A percentile compares a stretch with the other conserved stretches of the same genome.
Evolutionary conservation across 495 filamentous ascomycete genomes (phyloP).

Genomic region (Trichoderma orchidacearum): DNA sequence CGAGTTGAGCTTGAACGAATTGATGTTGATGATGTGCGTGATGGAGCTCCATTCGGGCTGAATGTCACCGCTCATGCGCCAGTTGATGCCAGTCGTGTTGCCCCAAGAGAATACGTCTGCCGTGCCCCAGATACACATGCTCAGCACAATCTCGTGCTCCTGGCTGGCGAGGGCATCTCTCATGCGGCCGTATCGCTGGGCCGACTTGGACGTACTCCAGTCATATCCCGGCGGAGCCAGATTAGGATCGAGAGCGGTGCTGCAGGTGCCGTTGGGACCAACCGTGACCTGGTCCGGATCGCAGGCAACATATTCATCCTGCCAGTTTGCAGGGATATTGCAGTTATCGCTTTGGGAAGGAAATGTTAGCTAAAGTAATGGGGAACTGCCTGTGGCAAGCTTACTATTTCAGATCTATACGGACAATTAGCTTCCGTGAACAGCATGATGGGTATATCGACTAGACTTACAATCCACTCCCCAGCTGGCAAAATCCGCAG

Average conservation of each 20-base stretch:
- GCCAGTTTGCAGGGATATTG: slow-evolving; percentile 33
- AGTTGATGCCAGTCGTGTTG: slow-evolving; percentile 40
- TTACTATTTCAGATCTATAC: background rate
- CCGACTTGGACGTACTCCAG: slow-evolving; percentile 36
- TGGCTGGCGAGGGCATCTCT: slow-evolving; percentile 40
- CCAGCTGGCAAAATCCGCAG: slow-evolving; percentile 46
- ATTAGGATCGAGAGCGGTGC: background rate
- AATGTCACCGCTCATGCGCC: slow-evolving; percentile 42
- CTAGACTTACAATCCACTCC: slow-evolving; percentile 36
- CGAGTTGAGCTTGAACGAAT: slow-evolving; percentile 31
- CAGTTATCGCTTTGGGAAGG: slow-evolving; percentile 62
- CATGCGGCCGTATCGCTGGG: slow-evolving; percentile 41
- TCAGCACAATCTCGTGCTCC: slow-evolving; percentile 45
- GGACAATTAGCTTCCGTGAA: background rate
- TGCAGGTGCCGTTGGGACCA: slow-evolving; percentile 19
- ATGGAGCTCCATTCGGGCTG: slow-evolving; percentile 5
- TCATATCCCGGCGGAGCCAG: slow-evolving; percentile 24
- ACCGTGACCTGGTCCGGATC: slow-evolving; percentile 5
- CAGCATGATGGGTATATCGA: background rate
- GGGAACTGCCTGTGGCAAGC: too few species aligned
- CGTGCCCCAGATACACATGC: slow-evolving; percentile 46
- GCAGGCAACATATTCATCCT: slow-evolving; percentile 5
- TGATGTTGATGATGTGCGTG: slow-evolving; percentile 30
- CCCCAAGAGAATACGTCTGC: slow-evolving; percentile 20
- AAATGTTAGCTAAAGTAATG: slow-evolving; percentile 10